Percentiles rank a stretch among this genome's conserved stretches.
Conservation (phyloP, 257 asterid species). For the Salvia splendens region DNA sequence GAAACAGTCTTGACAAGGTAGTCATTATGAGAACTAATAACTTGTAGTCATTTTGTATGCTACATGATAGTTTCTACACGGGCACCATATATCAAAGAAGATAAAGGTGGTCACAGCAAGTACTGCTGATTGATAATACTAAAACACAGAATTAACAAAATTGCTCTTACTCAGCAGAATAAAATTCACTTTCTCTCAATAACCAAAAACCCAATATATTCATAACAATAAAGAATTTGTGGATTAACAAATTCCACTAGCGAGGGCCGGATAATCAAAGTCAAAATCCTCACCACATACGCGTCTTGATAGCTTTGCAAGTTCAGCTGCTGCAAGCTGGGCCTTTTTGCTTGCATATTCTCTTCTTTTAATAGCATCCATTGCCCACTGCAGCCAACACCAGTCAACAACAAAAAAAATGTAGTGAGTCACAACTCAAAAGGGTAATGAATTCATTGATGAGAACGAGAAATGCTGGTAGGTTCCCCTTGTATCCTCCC, state of each 20-base stretch:
- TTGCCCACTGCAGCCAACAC: slow-evolving; percentile 60
- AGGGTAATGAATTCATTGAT: slow-evolving; percentile 25
- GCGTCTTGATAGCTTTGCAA: slow-evolving; percentile 91
- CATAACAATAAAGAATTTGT: slow-evolving; percentile 20
- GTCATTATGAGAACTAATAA: slow-evolving; percentile 9
- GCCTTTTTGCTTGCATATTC: slow-evolving; percentile 95
- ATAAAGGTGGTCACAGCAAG: slow-evolving; percentile 20
- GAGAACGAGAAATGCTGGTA: not conserved
- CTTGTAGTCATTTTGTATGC: slow-evolving; percentile 13
- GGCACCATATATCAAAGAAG: slow-evolving; percentile 12
- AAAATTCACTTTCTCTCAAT: not conserved
- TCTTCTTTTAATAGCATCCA: slow-evolving; percentile 85
- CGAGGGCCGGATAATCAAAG: slow-evolving; percentile 17
- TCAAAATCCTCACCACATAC: slow-evolving; percentile 80
- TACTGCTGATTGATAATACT: slow-evolving; percentile 20
- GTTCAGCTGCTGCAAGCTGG: slow-evolving; percentile 99
- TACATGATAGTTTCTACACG: not conserved
- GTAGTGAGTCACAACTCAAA: slow-evolving; percentile 24
- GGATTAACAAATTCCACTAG: not conserved
- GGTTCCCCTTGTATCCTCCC: slow-evolving; percentile 10
- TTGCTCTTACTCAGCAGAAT: slow-evolving; percentile 16
- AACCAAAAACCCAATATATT: slow-evolving; percentile 23
- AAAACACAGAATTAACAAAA: not conserved
- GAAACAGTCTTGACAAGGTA: slow-evolving; percentile 8
- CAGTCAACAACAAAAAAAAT: slow-evolving; percentile 17